Percentiles rank a stretch among this genome's conserved stretches.
These are phyloP conservation scores for Bothriochloa decipiens DNA, from an alignment of 176 grass and related monocot species.

Conservation along the genomic window DNA sequence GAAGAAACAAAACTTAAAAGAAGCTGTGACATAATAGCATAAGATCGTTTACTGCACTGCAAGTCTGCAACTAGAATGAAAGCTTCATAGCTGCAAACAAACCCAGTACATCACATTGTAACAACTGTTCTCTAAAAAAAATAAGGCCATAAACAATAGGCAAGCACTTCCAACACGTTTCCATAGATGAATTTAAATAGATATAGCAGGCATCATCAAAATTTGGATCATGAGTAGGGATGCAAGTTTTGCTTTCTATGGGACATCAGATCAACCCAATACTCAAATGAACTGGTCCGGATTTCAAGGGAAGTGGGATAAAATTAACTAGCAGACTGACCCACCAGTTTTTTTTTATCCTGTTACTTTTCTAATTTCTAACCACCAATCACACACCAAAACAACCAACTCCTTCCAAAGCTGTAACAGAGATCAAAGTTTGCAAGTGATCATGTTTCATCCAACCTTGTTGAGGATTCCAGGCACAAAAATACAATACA, in stretches of 20 bases:
- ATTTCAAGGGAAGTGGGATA: neutral
- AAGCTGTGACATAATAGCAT: neutral
- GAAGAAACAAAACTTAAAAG: neutral
- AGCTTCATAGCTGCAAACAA: neutral
- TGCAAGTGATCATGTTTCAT: neutral
- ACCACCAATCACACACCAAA: neutral
- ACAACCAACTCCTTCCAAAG: neutral
- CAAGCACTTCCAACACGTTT: slow-evolving; percentile 7
- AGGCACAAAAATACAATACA: neutral
- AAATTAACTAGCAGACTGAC: neutral
- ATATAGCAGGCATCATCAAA: neutral
- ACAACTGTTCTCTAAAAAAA: neutral
- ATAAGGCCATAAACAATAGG: neutral
- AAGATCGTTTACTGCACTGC: neutral
- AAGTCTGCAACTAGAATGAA: slow-evolving; percentile 14
- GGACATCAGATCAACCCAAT: neutral
- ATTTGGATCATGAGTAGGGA: neutral
- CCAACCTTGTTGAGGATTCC: neutral
- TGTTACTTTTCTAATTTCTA: slow-evolving; percentile 3
- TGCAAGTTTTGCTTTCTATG: neutral
- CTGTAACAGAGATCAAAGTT: neutral
- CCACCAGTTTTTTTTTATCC: neutral
- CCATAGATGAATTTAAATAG: slow-evolving; percentile 15
- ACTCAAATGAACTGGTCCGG: neutral
- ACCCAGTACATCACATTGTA: neutral